Conservation (phyloP, 768 basidiomycete species). For the Dendrothele bispora region DNA sequence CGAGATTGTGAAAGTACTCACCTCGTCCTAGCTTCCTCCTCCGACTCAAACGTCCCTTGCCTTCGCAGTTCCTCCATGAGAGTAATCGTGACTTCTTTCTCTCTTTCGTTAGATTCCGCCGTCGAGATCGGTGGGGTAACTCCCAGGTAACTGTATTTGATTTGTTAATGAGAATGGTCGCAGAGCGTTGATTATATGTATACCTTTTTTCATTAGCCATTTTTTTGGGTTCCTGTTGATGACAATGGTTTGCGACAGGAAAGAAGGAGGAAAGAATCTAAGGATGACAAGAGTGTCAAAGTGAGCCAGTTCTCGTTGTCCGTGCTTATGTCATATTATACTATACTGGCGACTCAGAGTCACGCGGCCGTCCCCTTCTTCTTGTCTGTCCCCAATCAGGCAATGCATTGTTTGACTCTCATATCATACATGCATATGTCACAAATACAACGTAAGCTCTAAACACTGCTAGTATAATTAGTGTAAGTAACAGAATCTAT, state of each 20-base stretch:
- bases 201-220: slow-evolving; percentile 47
- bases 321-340: background rate
- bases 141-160: slow-evolving; percentile 60
- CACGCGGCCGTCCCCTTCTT: no score
- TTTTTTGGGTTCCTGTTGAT: slow-evolving; percentile 10
- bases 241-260: background rate
- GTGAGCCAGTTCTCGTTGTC: background rate
- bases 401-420: no score
- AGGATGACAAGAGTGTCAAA: background rate
- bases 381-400: no score
- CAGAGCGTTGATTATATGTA: slow-evolving; percentile 12
- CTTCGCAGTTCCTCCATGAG: slow-evolving; percentile 89
- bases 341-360: no score
- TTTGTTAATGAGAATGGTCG: slow-evolving; percentile 6
- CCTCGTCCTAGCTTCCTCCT: slow-evolving; percentile 87
- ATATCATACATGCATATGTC: no score
- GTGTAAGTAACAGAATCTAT: background rate
- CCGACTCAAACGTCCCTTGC: slow-evolving; percentile 87
- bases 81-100: slow-evolving; percentile 79
- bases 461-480: background rate
- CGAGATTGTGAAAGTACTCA: slow-evolving; percentile 37
- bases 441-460: no score
- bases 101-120: slow-evolving; percentile 69
- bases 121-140: slow-evolving; percentile 87
- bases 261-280: background rate